phyloP scores from a whole-genome alignment of 257 asterid genomes.

The Euphrasia confusa region DNA sequence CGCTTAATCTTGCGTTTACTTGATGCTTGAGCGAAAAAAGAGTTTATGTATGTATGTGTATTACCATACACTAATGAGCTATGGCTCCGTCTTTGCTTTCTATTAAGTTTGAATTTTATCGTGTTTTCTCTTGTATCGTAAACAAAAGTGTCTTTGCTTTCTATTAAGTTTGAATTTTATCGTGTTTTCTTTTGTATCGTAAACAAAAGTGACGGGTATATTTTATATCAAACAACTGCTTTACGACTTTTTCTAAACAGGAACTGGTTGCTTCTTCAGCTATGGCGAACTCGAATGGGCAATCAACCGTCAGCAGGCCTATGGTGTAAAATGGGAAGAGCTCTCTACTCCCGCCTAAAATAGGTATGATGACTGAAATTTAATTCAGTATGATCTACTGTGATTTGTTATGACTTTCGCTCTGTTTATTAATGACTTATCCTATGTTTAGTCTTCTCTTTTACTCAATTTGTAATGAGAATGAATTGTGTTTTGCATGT shows the following conservation, averaged over 20 bases:
- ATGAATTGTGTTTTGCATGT: too few species aligned
- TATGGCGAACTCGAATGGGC: slow-evolving; percentile 81
- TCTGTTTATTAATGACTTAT: too few species aligned
- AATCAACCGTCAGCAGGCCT: slow-evolving; percentile 57
- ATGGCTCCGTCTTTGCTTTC: neutral
- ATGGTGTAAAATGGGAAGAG: slow-evolving; percentile 61
- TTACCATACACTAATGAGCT: neutral
- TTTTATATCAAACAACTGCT: neutral
- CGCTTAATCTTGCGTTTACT: neutral
- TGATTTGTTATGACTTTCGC: too few species aligned
- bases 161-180: too few species aligned
- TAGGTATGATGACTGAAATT: too few species aligned
- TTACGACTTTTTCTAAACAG: slow-evolving; percentile 21
- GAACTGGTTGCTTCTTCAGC: slow-evolving; percentile 32
- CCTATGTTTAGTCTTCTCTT: too few species aligned
- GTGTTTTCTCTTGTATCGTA: too few species aligned
- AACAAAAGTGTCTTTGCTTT: too few species aligned
- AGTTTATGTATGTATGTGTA: neutral
- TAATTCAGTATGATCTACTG: too few species aligned
- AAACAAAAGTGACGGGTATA: neutral
- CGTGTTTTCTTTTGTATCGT: neutral
- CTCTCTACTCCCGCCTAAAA: slow-evolving; percentile 86
- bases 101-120: too few species aligned
- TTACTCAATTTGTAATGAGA: too few species aligned
- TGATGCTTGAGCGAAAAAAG: neutral